phyloP scores from a whole-genome alignment of 345 rosid species.

The Melaleuca quinquenervia region DNA sequence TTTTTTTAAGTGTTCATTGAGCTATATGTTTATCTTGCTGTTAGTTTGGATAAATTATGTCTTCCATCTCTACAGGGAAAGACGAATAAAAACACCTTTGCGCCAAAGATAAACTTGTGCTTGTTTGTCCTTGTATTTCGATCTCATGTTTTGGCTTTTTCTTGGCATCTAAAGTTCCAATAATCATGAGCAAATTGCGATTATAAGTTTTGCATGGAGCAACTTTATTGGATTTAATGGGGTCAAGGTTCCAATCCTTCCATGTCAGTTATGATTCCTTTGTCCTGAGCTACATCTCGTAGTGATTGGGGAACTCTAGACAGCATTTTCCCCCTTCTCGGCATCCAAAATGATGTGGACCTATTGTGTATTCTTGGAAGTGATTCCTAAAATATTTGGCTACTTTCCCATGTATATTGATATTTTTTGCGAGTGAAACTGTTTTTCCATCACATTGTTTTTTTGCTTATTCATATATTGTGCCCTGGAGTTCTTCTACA shows the following conservation, averaged over 20 bases:
- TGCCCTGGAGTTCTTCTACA: conserved; percentile 7
- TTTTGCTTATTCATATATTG: not conserved
- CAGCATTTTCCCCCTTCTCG: not conserved
- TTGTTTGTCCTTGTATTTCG: not conserved
- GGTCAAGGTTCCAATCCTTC: not conserved
- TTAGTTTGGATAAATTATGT: not conserved
- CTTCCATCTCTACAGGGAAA: not conserved
- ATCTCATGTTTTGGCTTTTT: not conserved
- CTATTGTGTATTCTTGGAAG: not conserved
- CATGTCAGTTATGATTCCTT: not conserved
- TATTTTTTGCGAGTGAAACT: not conserved
- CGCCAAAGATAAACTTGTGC: not conserved
- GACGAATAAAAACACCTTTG: not conserved
- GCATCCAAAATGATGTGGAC: not conserved
- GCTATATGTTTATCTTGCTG: not conserved
- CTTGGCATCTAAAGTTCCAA: not conserved
- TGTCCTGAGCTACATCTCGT: not conserved
- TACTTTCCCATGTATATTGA: not conserved
- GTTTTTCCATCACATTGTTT: not conserved
- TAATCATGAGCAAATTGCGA: not conserved
- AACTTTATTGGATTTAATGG: not conserved
- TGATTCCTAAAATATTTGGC: not conserved
- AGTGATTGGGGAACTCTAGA: not conserved
- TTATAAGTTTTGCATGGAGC: not conserved
- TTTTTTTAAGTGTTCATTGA: not conserved